Conservation (phyloP, 306 rosid genomes). For the Sesbania bispinosa region DNA sequence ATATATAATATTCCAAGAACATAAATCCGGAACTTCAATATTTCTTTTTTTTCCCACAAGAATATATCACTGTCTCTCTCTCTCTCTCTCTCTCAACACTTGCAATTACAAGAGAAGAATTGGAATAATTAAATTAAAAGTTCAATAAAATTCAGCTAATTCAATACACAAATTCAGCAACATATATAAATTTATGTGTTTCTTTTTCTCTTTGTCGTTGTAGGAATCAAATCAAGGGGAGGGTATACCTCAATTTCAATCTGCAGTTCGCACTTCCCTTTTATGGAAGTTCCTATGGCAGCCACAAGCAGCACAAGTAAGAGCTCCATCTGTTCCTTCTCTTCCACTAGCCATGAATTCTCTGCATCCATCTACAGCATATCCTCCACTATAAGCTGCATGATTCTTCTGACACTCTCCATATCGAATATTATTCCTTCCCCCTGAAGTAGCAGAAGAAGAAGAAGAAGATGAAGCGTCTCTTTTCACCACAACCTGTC, state of each 20-base stretch:
- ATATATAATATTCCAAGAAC: background rate
- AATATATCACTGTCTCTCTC: background rate
- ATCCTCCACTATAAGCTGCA: slow-evolving; percentile 84
- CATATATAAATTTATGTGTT: background rate
- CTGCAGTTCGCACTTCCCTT: slow-evolving; percentile 58
- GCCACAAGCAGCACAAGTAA: slow-evolving; percentile 85
- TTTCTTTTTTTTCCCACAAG: background rate
- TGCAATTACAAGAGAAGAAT: background rate
- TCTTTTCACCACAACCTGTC: slow-evolving; percentile 61
- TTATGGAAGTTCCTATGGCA: slow-evolving; percentile 85
- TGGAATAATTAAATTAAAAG: no score
- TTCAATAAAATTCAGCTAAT: slow-evolving; percentile 11
- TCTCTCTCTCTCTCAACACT: slow-evolving; percentile 15
- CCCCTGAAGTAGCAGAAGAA: slow-evolving; percentile 28
- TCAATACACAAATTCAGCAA: slow-evolving; percentile 1
- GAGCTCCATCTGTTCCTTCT: slow-evolving; percentile 56
- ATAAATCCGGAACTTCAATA: background rate
- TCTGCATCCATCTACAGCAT: slow-evolving; percentile 88
- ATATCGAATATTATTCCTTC: slow-evolving; percentile 44
- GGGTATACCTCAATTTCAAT: slow-evolving; percentile 23
- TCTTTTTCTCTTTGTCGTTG: background rate
- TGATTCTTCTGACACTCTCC: slow-evolving; percentile 92
- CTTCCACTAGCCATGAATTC: slow-evolving; percentile 72
- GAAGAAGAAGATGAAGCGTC: slow-evolving; percentile 39
- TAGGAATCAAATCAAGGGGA: background rate